A percentile compares a stretch with the other conserved stretches of the same genome.
Evolutionary conservation across 495 filamentous ascomycete species (phyloP).

Genomic region (Friedmanniomyces endolithicus): DNA sequence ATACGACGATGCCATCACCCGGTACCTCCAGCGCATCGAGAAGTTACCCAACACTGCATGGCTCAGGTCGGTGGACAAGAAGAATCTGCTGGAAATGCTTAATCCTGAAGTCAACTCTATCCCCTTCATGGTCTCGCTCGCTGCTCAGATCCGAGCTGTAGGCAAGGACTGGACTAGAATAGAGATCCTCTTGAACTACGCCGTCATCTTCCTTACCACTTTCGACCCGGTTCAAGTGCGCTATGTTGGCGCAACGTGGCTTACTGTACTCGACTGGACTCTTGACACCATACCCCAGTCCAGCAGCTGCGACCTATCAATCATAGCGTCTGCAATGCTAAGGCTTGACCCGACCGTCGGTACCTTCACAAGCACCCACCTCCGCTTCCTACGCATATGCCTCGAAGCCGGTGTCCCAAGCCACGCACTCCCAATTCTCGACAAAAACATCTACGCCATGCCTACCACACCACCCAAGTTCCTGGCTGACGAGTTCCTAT

Average conservation of each 20-base stretch:
- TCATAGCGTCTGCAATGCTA: constrained; percentile 53
- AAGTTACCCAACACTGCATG: constrained; percentile 13
- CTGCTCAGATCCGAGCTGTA: constrained; percentile 7
- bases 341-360: constrained; percentile 59
- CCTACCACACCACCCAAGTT: constrained; percentile 29
- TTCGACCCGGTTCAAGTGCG: constrained; percentile 50
- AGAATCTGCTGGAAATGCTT: constrained; percentile 26
- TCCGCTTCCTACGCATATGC: constrained; percentile 49
- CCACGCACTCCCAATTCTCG: constrained; percentile 50
- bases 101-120: constrained; percentile 27
- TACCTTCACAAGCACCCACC: constrained; percentile 57
- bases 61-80: constrained; percentile 19
- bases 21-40: constrained; percentile 14
- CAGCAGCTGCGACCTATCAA: constrained; percentile 38
- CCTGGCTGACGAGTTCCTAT: constrained; percentile 20
- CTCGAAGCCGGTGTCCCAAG: constrained; percentile 42
- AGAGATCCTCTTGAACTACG: constrained; percentile 24
- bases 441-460: constrained; percentile 55
- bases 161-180: constrained; percentile 14
- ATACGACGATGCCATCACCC: constrained; percentile 21
- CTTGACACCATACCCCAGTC: background rate
- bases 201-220: constrained; percentile 35
- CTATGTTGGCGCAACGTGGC: constrained; percentile 45
- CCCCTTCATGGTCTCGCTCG: constrained; percentile 25
- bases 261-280: constrained; percentile 36